Evolutionary conservation across 805 yeast species (phyloP).

Genomic region (Dipodascopsis uninucleata): DNA sequence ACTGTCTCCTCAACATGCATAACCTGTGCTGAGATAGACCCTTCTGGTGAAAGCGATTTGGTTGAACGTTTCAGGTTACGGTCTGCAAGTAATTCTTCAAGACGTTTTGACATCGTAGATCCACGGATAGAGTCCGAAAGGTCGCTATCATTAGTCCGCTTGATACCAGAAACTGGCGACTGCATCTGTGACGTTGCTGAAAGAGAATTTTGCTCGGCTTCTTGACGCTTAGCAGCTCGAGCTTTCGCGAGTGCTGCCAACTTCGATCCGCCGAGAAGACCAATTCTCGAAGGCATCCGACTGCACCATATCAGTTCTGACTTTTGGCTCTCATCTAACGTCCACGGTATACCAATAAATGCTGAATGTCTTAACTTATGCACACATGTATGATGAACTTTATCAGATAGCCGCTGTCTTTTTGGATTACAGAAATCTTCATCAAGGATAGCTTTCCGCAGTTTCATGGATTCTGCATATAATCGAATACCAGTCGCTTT

Average conservation of each 20-base stretch:
- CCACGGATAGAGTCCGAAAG: no score
- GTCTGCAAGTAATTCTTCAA: no score
- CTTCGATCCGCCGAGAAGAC: slow-evolving; percentile 37
- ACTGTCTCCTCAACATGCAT: neutral
- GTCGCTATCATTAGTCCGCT: no score
- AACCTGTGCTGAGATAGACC: slow-evolving; percentile 1
- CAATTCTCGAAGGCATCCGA: slow-evolving; percentile 3
- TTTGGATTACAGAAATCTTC: no score
- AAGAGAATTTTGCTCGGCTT: slow-evolving; percentile 5
- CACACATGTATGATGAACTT: no score
- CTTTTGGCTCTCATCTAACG: slow-evolving; percentile 1
- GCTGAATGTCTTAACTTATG: slow-evolving; percentile 8
- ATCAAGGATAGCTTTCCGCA: no score
- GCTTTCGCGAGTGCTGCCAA: slow-evolving; percentile 49
- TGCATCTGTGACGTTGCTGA: slow-evolving; percentile 9
- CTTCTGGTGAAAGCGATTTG: neutral
- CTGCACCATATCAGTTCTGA: slow-evolving; percentile 5
- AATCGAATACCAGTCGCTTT: no score
- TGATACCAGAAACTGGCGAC: no score
- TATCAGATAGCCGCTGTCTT: no score
- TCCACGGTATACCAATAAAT: slow-evolving; percentile 20
- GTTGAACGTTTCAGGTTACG: neutral
- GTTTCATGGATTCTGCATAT: no score
- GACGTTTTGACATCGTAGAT: no score
- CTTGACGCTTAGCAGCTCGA: slow-evolving; percentile 31